These are phyloP conservation scores for Backusella westeae DNA, from an alignment of 192 early-diverging fungal genomes.

Conservation along the genomic window DNA sequence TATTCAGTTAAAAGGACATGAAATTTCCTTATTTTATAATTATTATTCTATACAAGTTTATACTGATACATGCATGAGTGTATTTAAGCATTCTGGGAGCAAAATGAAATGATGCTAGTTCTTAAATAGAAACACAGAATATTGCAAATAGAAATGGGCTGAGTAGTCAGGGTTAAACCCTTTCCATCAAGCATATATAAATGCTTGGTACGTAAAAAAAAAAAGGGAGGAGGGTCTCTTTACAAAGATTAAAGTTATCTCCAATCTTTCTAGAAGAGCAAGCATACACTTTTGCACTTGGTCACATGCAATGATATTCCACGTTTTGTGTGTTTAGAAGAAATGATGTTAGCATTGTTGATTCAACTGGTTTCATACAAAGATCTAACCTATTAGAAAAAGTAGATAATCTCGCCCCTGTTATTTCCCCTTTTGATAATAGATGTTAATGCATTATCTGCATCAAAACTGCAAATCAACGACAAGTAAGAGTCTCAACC, in stretches of 20 bases:
- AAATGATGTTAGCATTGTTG: background rate
- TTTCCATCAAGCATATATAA: too few species aligned
- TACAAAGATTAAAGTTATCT: too few species aligned
- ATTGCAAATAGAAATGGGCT: too few species aligned
- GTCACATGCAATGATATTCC: background rate
- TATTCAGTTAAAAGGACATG: background rate
- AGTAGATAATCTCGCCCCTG: background rate
- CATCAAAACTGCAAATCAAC: background rate
- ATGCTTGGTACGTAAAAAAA: too few species aligned
- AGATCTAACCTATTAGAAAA: background rate
- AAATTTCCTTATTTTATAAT: background rate
- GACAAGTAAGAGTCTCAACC: background rate
- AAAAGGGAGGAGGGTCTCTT: too few species aligned
- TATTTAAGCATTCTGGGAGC: too few species aligned
- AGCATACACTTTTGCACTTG: background rate
- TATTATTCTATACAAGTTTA: too few species aligned
- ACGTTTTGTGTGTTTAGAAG: background rate
- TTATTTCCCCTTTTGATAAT: background rate
- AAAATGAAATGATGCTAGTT: too few species aligned
- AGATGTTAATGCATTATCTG: background rate
- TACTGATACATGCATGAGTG: too few species aligned
- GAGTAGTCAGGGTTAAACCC: too few species aligned
- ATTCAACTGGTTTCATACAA: background rate
- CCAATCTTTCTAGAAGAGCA: background rate
- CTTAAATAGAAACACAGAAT: too few species aligned